phyloP scores from a whole-genome alignment of 2,329 filamentous ascomycete species.

The Elsinoe batatas region DNA sequence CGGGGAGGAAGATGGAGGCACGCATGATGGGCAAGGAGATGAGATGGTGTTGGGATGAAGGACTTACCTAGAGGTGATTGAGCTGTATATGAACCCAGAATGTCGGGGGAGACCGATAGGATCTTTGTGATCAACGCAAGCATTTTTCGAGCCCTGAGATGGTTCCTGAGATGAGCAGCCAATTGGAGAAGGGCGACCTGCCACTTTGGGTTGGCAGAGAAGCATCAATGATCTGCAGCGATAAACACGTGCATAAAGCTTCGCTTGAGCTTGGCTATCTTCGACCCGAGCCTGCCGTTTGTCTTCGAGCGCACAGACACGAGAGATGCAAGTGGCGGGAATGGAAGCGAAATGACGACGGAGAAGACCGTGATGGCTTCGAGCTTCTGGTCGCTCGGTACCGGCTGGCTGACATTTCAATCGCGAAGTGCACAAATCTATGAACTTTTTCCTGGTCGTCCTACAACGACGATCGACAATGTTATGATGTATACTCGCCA shows the following conservation, averaged over 20 bases:
- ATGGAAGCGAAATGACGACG: no score
- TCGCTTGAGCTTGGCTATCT: conserved; percentile 6
- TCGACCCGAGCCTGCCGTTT: neutral
- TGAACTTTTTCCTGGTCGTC: no score
- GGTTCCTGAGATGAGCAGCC: neutral
- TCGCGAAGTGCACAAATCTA: no score
- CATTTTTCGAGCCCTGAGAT: conserved; percentile 4
- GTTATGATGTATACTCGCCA: no score
- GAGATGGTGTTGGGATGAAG: neutral
- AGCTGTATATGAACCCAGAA: neutral
- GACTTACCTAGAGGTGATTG: neutral
- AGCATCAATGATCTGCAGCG: conserved; percentile 5
- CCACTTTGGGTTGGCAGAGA: conserved; percentile 6
- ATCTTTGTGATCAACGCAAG: conserved; percentile 6
- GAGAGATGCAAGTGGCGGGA: neutral
- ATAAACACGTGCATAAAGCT: conserved; percentile 9
- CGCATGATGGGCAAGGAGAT: neutral
- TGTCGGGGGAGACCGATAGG: neutral
- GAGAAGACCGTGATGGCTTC: no score
- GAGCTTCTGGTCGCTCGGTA: no score
- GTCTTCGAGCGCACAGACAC: neutral
- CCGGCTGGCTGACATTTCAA: no score
- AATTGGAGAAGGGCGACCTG: conserved; percentile 1
- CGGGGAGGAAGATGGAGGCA: neutral
- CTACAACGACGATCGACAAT: no score